phyloP scores from a whole-genome alignment of 2,329 filamentous ascomycete genomes.

The Podosphaera leucotricha region DNA sequence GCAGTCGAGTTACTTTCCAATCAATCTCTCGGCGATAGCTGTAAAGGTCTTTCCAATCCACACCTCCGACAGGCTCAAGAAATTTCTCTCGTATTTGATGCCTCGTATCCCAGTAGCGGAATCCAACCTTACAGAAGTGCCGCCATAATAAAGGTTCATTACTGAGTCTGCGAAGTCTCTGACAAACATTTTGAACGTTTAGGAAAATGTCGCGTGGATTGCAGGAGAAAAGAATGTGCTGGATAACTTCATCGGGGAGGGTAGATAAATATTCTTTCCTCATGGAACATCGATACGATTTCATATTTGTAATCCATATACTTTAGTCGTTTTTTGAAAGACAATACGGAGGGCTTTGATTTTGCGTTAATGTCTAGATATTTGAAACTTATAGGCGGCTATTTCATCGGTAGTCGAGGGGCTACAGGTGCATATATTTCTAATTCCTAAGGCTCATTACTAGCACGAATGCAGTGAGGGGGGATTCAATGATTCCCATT shows the following conservation, averaged over 20 bases:
- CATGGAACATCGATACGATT: no score
- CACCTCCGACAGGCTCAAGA: slow-evolving; percentile 24
- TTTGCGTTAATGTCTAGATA: no score
- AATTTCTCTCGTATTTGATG: slow-evolving; percentile 38
- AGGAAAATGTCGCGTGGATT: slow-evolving; percentile 29
- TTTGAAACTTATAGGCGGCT: no score
- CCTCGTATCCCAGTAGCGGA: slow-evolving; percentile 49
- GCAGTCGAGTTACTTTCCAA: slow-evolving; percentile 23
- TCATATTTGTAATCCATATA: no score
- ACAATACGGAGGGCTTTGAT: no score
- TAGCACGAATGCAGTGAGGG: no score
- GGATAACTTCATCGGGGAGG: slow-evolving; percentile 60
- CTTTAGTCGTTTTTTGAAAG: no score
- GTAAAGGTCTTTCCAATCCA: slow-evolving; percentile 56
- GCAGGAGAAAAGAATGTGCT: slow-evolving; percentile 45
- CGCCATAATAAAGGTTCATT: slow-evolving; percentile 62
- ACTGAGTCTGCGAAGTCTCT: slow-evolving; percentile 38
- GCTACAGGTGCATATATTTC: no score
- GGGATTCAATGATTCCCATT: no score
- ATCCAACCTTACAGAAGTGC: slow-evolving; percentile 42
- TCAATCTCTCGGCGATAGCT: slow-evolving; percentile 30
- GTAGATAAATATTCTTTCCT: neutral
- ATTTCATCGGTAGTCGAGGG: no score
- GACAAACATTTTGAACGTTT: slow-evolving; percentile 30
- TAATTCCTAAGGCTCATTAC: no score